These are phyloP conservation scores for Cercospora sojina DNA, from an alignment of 2,329 filamentous ascomycete genomes.

Conservation along the genomic window DNA sequence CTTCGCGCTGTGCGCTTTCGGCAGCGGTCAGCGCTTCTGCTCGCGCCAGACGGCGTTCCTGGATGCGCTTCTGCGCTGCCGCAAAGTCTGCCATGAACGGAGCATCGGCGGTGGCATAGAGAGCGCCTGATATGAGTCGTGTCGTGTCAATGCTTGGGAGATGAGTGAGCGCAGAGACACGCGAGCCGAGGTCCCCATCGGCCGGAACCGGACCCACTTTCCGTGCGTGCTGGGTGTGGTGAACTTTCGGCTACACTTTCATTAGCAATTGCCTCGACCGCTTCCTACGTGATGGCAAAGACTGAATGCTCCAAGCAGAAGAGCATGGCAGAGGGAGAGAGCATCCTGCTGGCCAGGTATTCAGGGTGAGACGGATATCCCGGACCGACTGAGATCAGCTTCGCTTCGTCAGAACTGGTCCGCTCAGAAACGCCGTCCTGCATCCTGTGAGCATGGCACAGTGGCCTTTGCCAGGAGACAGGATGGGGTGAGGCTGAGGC, in stretches of 20 bases:
- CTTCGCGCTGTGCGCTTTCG: conserved; percentile 50
- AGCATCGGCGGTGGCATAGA: neutral
- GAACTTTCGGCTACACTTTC: neutral
- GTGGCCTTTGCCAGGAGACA: neutral
- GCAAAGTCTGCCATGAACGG: conserved; percentile 64
- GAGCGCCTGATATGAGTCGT: neutral
- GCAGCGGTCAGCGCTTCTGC: conserved; percentile 53
- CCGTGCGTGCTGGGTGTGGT: neutral
- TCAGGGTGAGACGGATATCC: neutral
- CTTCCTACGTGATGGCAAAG: neutral
- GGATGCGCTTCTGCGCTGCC: conserved; percentile 82
- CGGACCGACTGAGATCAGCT: neutral
- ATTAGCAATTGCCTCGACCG: neutral
- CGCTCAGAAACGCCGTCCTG: neutral
- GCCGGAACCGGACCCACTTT: neutral
- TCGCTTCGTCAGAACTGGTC: neutral
- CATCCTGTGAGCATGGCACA: neutral
- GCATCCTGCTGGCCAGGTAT: neutral
- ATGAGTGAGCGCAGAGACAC: neutral
- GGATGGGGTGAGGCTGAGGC: neutral
- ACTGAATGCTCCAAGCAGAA: neutral
- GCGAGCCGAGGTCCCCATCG: conserved; percentile 1
- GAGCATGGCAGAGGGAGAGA: neutral
- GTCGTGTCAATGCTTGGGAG: conserved; percentile 2
- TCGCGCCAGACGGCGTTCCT: conserved; percentile 74